A percentile compares a stretch with the other conserved stretches of the same genome.
Evolutionary conservation across 2,329 filamentous ascomycete species (phyloP).

Genomic region (Lasiodiplodia hormozganensis): DNA sequence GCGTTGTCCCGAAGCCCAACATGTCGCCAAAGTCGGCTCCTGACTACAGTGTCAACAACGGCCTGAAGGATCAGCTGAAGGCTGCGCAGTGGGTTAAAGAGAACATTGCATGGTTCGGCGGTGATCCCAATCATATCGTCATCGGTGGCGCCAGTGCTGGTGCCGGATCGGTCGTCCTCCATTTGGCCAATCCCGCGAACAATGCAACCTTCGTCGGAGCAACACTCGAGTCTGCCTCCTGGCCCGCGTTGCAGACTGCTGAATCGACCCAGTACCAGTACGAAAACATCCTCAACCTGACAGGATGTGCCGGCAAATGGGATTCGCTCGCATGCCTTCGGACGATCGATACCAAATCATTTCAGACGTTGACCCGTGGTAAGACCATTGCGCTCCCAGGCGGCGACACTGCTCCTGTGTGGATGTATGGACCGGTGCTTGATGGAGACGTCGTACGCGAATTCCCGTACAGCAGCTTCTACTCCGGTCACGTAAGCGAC

Average conservation of each 20-base stretch:
- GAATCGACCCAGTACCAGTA: constrained; percentile 52
- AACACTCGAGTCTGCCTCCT: constrained; percentile 44
- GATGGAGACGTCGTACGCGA: constrained; percentile 52
- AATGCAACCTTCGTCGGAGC: constrained; percentile 47
- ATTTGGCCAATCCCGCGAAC: constrained; percentile 47
- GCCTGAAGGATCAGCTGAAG: constrained; percentile 46
- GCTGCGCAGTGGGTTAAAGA: constrained; percentile 46
- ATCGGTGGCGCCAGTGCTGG: constrained; percentile 49
- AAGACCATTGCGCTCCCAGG: constrained; percentile 49
- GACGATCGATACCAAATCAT: constrained; percentile 43
- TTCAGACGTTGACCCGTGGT: constrained; percentile 47
- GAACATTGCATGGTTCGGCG: constrained; percentile 48
- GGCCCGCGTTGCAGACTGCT: constrained; percentile 48
- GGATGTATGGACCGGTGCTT: constrained; percentile 52
- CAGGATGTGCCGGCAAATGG: constrained; percentile 39
- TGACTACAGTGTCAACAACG: constrained; percentile 44
- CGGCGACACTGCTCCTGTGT: constrained; percentile 41
- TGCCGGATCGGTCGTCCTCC: constrained; percentile 47
- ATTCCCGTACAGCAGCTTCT: constrained; percentile 48
- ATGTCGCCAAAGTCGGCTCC: constrained; percentile 7
- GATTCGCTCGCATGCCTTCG: constrained; percentile 48
- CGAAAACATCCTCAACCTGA: constrained; percentile 43
- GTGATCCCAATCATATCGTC: constrained; percentile 48
- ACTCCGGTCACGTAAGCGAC: constrained; percentile 46
- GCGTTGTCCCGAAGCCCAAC: constrained; percentile 36